Evolutionary conservation across 1,284 basidiomycete genomes (phyloP).

Genomic region (Golubevia sp.): DNA sequence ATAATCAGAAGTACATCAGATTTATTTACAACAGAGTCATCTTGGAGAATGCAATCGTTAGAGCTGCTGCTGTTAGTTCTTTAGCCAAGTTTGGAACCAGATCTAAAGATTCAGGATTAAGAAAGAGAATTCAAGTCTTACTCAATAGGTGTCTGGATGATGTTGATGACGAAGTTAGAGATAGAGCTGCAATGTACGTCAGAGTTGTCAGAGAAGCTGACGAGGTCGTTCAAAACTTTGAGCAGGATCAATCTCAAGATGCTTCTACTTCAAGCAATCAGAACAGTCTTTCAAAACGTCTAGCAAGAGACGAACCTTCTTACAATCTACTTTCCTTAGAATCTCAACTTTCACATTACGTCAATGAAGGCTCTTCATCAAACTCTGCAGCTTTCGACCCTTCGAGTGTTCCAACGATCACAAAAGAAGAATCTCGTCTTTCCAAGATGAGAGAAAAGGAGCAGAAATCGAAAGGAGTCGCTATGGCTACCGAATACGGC

Average conservation of each 20-base stretch:
- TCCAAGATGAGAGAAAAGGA: constrained; percentile 50
- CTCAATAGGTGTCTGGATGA: constrained; percentile 93
- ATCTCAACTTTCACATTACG: constrained; percentile 38
- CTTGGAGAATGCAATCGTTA: constrained; percentile 95
- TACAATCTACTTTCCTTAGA: constrained; percentile 54
- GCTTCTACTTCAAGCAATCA: no score
- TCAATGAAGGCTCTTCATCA: constrained; percentile 32
- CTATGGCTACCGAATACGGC: constrained; percentile 47
- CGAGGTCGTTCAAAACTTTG: no score
- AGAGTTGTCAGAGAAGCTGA: no score
- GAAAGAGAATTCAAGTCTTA: constrained; percentile 84
- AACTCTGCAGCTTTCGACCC: constrained; percentile 40
- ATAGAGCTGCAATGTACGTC: constrained; percentile 88
- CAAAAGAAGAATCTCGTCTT: constrained; percentile 41
- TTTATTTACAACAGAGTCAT: constrained; percentile 99
- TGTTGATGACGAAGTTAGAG: constrained; percentile 97
- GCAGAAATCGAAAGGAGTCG: constrained; percentile 46
- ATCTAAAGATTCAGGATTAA: constrained; percentile 76
- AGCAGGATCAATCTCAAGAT: no score
- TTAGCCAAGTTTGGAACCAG: constrained; percentile 96
- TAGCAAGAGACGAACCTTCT: neutral
- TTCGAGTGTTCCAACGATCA: constrained; percentile 38
- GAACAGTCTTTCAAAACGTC: no score
- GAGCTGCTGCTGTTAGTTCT: constrained; percentile 92
- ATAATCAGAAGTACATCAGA: constrained; percentile 97